A percentile compares a stretch with the other conserved stretches of the same genome.
phyloP scores from a whole-genome alignment of 1,284 basidiomycete species.

The Vanrija pseudolonga region DNA sequence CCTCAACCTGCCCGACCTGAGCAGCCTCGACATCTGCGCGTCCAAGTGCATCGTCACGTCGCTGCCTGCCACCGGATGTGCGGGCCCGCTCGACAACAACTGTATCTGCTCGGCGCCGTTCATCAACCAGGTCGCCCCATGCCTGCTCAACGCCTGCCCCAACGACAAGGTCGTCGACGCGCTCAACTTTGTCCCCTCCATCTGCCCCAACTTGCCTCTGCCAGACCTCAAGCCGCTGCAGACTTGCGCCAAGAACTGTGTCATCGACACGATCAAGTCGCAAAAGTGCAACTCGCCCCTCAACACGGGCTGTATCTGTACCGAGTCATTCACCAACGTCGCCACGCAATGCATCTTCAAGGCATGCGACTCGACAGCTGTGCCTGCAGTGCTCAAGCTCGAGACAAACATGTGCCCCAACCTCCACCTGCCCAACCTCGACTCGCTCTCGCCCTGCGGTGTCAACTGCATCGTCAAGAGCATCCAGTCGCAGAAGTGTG shows the following conservation, averaged over 20 bases:
- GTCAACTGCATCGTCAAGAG: background rate
- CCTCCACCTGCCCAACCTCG: slow-evolving; percentile 7
- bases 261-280: background rate
- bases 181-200: background rate
- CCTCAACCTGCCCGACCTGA: slow-evolving; percentile 1
- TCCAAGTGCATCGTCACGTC: background rate
- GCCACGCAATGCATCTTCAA: background rate
- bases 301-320: slow-evolving; percentile 9
- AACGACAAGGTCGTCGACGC: background rate
- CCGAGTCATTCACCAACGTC: background rate
- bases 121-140: background rate
- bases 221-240: background rate
- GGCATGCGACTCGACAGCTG: background rate
- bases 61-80: background rate
- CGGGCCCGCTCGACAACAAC: slow-evolving; percentile 1
- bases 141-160: background rate
- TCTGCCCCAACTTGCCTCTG: slow-evolving; percentile 6
- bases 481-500: background rate
- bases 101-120: slow-evolving; percentile 4
- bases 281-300: background rate
- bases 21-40: slow-evolving; percentile 2
- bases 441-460: background rate
- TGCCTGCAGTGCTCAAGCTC: background rate
- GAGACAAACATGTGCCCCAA: slow-evolving; percentile 1
- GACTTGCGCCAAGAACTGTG: slow-evolving; percentile 1